Evolutionary conservation across 129 eudicot species (phyloP).

Genomic region (Gnaphalium uliginosum): DNA sequence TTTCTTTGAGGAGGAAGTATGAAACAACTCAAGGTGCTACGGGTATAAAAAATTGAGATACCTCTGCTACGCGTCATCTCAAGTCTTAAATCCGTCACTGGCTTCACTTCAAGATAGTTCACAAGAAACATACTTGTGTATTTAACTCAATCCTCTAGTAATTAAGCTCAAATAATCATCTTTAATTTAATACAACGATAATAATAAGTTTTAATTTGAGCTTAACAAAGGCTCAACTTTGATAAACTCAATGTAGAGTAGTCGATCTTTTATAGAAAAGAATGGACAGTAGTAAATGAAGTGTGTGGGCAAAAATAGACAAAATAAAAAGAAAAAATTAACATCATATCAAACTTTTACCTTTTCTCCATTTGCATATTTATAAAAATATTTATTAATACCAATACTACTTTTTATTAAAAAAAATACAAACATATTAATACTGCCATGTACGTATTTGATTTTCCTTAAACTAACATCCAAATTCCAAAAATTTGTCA

Average conservation of each 20-base stretch:
- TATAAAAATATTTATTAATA: neutral
- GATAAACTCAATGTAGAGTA: neutral
- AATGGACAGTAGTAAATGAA: neutral
- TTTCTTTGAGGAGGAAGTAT: conserved; percentile 17
- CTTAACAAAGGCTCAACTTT: neutral
- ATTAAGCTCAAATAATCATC: no score
- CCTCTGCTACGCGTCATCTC: no score
- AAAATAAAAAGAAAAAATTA: neutral
- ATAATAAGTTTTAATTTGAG: neutral
- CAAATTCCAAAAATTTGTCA: no score
- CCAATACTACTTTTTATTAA: neutral
- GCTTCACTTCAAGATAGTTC: no score
- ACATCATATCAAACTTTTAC: neutral
- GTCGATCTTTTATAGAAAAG: neutral
- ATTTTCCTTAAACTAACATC: no score
- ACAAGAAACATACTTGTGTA: no score
- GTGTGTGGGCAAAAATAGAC: conserved; percentile 5
- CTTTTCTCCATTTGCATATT: neutral
- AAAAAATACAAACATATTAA: neutral
- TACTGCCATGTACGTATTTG: neutral
- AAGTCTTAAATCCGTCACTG: no score
- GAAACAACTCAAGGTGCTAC: conserved; percentile 15
- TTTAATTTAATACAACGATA: no score
- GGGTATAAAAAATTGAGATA: no score
- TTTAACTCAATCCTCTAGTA: no score